Conservation (phyloP, 2,329 filamentous ascomycete species). For the Aspergillus cejpii region DNA sequence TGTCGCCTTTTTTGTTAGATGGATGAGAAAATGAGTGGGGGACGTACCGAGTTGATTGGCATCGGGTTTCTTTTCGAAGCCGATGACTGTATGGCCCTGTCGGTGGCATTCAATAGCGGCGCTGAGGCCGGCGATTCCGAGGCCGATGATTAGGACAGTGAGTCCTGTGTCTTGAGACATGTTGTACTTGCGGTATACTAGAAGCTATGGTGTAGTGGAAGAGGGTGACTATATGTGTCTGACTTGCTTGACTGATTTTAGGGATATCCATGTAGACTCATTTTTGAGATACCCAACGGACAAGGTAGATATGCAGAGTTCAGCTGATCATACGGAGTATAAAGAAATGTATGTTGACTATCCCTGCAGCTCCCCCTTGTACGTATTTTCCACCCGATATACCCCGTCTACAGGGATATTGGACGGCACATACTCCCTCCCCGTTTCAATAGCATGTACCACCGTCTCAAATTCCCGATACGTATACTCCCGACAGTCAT, state of each 20-base stretch:
- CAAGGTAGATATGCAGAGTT: no score
- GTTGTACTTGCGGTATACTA: no score
- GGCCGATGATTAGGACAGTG: constrained; percentile 32
- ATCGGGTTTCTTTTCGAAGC: constrained; percentile 5
- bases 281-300: no score
- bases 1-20: not conserved
- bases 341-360: no score
- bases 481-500: constrained; percentile 12
- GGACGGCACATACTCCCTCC: constrained; percentile 8
- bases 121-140: constrained; percentile 21
- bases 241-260: no score
- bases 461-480: constrained; percentile 9
- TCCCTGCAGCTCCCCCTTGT: not conserved
- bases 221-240: no score
- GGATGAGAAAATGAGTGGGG: not conserved
- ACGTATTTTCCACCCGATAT: not conserved
- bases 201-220: no score
- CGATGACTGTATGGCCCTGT: constrained; percentile 17
- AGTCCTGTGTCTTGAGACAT: not conserved
- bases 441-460: constrained; percentile 4
- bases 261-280: no score
- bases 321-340: no score
- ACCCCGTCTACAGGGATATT: constrained; percentile 10
- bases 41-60: constrained; percentile 1
- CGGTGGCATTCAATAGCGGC: constrained; percentile 22